phyloP scores from a whole-genome alignment of 768 basidiomycete genomes.

The Clavulina sp. region DNA sequence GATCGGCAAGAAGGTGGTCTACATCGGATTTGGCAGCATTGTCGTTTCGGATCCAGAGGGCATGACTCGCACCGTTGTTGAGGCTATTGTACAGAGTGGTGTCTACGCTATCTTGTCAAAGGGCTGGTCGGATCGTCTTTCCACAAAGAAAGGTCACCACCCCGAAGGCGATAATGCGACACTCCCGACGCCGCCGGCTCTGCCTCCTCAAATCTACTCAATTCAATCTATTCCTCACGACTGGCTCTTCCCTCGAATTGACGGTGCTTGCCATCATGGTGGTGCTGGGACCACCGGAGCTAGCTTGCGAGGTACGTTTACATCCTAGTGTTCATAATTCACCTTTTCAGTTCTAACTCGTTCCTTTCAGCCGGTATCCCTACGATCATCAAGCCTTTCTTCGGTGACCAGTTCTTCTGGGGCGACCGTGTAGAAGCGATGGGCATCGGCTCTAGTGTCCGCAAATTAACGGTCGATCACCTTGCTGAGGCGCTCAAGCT shows the following conservation, averaged over 20 bases:
- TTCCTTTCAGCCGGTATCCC: constrained; percentile 60
- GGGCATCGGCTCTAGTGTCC: constrained; percentile 74
- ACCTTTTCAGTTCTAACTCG: not conserved
- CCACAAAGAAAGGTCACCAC: constrained; percentile 32
- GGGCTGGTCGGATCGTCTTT: constrained; percentile 90
- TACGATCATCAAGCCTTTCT: constrained; percentile 93
- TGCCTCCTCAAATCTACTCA: constrained; percentile 65
- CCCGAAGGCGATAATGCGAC: constrained; percentile 33
- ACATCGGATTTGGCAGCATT: constrained; percentile 95
- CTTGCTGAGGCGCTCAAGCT: constrained; percentile 59
- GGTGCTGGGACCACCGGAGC: constrained; percentile 95
- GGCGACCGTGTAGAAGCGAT: constrained; percentile 94
- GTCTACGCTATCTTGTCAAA: constrained; percentile 90
- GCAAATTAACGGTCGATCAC: constrained; percentile 66
- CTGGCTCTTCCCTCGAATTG: constrained; percentile 86
- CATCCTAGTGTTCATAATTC: constrained; percentile 1
- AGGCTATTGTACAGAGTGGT: constrained; percentile 71
- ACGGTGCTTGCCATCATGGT: constrained; percentile 96
- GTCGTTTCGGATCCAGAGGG: constrained; percentile 87
- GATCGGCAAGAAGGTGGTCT: constrained; percentile 75
- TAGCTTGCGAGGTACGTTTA: constrained; percentile 59
- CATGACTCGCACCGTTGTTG: constrained; percentile 83
- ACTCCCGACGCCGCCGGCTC: constrained; percentile 39
- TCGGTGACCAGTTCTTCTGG: constrained; percentile 97
- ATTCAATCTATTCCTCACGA: constrained; percentile 84